These are phyloP conservation scores for Musa acuminata DNA, from an alignment of 176 grass and related monocot species.

Conservation along the genomic window DNA sequence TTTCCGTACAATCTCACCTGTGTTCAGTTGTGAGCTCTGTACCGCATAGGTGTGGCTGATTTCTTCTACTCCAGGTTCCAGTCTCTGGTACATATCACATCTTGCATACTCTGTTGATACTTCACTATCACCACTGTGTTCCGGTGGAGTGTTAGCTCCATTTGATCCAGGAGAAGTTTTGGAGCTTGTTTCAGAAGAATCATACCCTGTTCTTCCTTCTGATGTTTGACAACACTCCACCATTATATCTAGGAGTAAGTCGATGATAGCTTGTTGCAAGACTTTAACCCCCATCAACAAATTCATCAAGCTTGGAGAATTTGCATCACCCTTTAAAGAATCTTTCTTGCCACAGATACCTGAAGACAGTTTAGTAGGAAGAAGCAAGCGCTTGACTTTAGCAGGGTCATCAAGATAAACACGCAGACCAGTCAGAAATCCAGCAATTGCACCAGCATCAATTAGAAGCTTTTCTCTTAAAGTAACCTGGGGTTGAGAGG, in stretches of 20 bases:
- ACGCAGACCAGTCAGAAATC: conserved; percentile 72
- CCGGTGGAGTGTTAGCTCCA: conserved; percentile 47
- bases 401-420: conserved; percentile 76
- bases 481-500: conserved; percentile 55
- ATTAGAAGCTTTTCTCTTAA: conserved; percentile 72
- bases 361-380: conserved; percentile 63
- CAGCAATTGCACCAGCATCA: conserved; percentile 72
- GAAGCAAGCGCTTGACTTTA: conserved; percentile 81
- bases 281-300: conserved; percentile 82
- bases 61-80: conserved; percentile 31
- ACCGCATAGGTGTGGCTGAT: conserved; percentile 25
- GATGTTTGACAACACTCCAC: conserved; percentile 85
- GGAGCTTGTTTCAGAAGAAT: conserved; percentile 39
- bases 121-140: conserved; percentile 37
- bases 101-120: conserved; percentile 28
- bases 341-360: conserved; percentile 42
- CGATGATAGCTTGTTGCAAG: conserved; percentile 87
- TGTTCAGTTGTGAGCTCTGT: conserved; percentile 26
- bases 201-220: conserved; percentile 47
- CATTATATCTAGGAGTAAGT: conserved; percentile 96
- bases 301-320: conserved; percentile 60
- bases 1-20: conserved; percentile 34
- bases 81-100: conserved; percentile 29
- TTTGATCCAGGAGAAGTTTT: conserved; percentile 57
- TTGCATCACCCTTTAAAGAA: conserved; percentile 39